Evolutionary conservation across 306 rosid species (phyloP).

Genomic region (Canavalia ensiformis): DNA sequence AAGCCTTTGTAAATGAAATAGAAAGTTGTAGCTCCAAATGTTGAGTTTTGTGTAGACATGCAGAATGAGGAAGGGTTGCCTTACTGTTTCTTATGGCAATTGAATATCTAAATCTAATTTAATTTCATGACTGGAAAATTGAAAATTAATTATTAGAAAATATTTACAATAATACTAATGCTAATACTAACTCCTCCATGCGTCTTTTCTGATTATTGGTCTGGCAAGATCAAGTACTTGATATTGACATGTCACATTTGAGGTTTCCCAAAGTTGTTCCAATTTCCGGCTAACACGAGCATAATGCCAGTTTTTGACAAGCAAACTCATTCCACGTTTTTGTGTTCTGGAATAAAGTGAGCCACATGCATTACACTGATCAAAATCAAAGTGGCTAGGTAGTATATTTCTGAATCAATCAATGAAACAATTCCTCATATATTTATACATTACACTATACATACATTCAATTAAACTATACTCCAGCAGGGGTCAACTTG

Average conservation of each 20-base stretch:
- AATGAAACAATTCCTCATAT: too few species aligned
- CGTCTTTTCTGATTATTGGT: background rate
- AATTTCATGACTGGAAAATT: conserved; percentile 31
- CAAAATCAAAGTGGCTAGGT: background rate
- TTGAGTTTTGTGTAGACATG: conserved; percentile 35
- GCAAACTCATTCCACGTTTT: background rate
- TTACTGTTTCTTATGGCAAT: conserved; percentile 42
- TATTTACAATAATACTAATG: background rate
- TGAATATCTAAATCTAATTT: conserved; percentile 35
- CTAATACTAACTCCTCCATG: too few species aligned
- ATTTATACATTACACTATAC: too few species aligned
- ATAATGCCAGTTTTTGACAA: background rate
- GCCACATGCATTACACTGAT: conserved; percentile 26
- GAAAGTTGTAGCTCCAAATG: conserved; percentile 66
- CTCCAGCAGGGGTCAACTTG: background rate
- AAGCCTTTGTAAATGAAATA: conserved; percentile 45
- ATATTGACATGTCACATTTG: conserved; percentile 41
- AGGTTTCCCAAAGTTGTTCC: conserved; percentile 11
- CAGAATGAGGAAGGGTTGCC: too few species aligned
- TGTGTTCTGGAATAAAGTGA: conserved; percentile 44
- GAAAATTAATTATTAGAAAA: background rate
- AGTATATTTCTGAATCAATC: background rate
- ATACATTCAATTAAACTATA: background rate
- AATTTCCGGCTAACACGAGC: background rate
- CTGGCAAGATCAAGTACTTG: conserved; percentile 44